Evolutionary conservation across 1,284 basidiomycete species (phyloP).

Genomic region (Cutaneotrichosporon cavernicola): DNA sequence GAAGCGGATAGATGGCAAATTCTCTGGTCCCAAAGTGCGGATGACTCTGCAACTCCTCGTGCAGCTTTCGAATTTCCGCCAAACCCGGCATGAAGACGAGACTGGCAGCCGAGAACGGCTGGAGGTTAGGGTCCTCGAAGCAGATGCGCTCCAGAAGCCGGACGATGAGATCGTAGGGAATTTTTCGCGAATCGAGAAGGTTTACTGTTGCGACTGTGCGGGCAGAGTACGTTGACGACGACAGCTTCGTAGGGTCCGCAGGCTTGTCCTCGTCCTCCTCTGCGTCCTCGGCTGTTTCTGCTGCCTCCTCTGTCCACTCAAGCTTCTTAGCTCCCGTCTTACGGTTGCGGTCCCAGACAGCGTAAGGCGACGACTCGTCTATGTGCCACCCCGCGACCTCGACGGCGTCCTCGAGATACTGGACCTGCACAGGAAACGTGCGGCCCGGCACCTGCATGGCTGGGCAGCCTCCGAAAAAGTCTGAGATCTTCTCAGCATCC

Average conservation of each 20-base stretch:
- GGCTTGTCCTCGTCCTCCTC: conserved; percentile 48
- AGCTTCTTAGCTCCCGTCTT: conserved; percentile 51
- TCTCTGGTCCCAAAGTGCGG: conserved; percentile 65
- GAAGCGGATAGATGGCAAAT: conserved; percentile 86
- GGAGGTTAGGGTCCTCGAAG: conserved; percentile 59
- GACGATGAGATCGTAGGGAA: conserved; percentile 86
- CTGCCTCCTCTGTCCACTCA: conserved; percentile 73
- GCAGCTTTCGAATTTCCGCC: conserved; percentile 82
- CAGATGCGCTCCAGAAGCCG: conserved; percentile 85
- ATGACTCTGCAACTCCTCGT: conserved; percentile 79
- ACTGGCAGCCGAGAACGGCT: conserved; percentile 71
- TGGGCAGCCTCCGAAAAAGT: conserved; percentile 87
- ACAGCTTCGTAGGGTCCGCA: conserved; percentile 45
- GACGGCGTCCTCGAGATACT: conserved; percentile 89
- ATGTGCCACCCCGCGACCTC: conserved; percentile 83
- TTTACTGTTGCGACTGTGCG: conserved; percentile 78
- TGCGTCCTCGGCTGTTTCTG: conserved; percentile 61
- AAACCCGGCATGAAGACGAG: conserved; percentile 94
- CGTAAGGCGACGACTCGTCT: conserved; percentile 80
- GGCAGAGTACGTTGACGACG: conserved; percentile 60
- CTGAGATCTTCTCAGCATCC: conserved; percentile 91
- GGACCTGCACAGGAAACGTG: conserved; percentile 90
- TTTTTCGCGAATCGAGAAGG: conserved; percentile 80
- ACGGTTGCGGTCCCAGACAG: conserved; percentile 60
- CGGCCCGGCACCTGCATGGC: conserved; percentile 86